Evolutionary conservation across 2,329 filamentous ascomycete genomes (phyloP), one percentile per base, ranked within the genome.

Genomic region (Alternaria dauci): DNA sequence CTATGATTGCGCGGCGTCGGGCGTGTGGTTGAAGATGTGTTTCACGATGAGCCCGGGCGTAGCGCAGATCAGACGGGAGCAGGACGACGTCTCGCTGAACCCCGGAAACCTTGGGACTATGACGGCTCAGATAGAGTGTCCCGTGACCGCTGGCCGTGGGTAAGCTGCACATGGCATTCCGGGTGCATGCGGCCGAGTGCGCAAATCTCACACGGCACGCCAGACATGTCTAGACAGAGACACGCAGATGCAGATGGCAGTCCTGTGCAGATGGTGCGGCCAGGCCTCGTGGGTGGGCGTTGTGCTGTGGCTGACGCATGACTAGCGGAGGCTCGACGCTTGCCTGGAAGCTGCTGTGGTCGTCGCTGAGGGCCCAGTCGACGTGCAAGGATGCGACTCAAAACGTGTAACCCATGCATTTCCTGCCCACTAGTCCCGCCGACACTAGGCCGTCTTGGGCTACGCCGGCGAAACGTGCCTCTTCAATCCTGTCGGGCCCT

Each of bases 61-160:
- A 26, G 44, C 63, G 71, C 62, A 64, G 69, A 73, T 73, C 71
- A 66, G 70, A 71, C 71, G 68, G 67, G 69, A 68, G 66, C 64
- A 65, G 62, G 30, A 36, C 18, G 47, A 52, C 38, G 47, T 70
- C 71, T 71, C 63, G 68, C 67, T 50, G 65, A 62, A 39, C 38
- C 36, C 36, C 54, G 28, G 54, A 56, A 30, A 39, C 54, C 34
- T 41, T 50, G 36, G 38, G 39, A 18, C 39, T 41, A 18, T 41
- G 39, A 23, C 39, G 39, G 34, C 36, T 56, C 54, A 51, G 44
- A 51, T 58, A 55, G 60, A 55, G 38, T 52, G 46, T 65, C 62
- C 54, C 55, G 54, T 61, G 9, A 30, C 28, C 20, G 20, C 20
- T 18, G 46, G 28, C 20, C 20, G 28, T 30, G 7, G 28, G 28